Base-by-base conservation (phyloP, 116 monocot genomes). In the Zostera marina region DNA sequence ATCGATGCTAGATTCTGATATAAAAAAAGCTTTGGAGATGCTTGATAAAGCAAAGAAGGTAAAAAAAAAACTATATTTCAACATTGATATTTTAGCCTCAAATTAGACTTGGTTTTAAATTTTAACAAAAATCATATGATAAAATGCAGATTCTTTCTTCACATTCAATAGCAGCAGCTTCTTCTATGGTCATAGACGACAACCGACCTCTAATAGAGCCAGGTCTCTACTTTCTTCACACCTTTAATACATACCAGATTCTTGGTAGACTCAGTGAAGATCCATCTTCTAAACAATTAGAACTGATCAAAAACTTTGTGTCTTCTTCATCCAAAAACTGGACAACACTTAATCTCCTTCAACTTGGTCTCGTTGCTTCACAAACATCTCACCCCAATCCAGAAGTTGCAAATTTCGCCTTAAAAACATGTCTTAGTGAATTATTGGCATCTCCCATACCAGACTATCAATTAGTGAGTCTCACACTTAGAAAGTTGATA, bases 1-100 rank as follows among this genome's bases (percentile, higher is more conserved):
- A 11, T 15, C 66, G 22, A 52, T 96, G 63, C 46, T 48, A 3
- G 82, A 80, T 19, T 60, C 63, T 20, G 70, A 77, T 44, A 44
- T 85, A 25, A 96, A 79, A 65, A 88, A 80, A 65, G 88, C 77
- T 0, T 44, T 80, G 56, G 82, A 76, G 57, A 88, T 85, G 85
- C 79, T 88, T 20, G 67, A 64, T 9, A 79, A 60, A 70, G 88
- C 88, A 54, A 54, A 72, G 41, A 88, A 80, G 94, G 94, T 88
- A 76, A 32, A 32, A 32, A 5, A 32, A 32, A 21, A 21, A 58
- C 20, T 4, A 19, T 19, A 8, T 58, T 9, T 42, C 9, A 4
- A 14, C 2, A 39, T 15, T 17, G 11, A 19, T 58, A 19, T 10
- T 3, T 12, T 17, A 4, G 21, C n/a, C 4, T 17, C 17, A 17